These are phyloP conservation scores for Linum trigynum DNA, from an alignment of 345 rosid genomes.

Conservation along the genomic window DNA sequence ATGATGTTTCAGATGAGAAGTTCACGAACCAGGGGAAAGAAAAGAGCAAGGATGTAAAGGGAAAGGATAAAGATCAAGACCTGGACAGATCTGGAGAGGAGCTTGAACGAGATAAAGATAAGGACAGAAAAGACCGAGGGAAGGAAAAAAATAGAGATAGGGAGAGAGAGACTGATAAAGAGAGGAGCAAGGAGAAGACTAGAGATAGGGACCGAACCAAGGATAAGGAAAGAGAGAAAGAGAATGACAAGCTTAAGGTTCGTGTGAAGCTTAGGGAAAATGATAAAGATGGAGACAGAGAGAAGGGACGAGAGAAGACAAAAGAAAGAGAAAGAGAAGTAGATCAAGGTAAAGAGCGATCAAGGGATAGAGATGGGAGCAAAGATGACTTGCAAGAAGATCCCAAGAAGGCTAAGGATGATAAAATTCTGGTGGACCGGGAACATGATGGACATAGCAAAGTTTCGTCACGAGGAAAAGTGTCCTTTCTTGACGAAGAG, in stretches of 20 bases:
- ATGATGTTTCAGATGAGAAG: slow-evolving; percentile 6
- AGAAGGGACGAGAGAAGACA: slow-evolving; percentile 22
- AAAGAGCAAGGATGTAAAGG: slow-evolving; percentile 17
- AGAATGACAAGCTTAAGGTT: slow-evolving; percentile 36
- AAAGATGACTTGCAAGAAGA: slow-evolving; percentile 31
- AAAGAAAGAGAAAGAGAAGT: slow-evolving; percentile 27
- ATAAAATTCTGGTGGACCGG: slow-evolving; percentile 22
- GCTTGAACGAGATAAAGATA: slow-evolving; percentile 29
- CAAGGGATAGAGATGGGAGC: slow-evolving; percentile 32
- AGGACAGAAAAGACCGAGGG: slow-evolving; percentile 26
- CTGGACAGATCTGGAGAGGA: slow-evolving; percentile 19
- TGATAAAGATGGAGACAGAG: slow-evolving; percentile 36
- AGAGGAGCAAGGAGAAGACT: slow-evolving; percentile 30
- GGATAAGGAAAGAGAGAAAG: slow-evolving; percentile 35
- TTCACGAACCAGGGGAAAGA: slow-evolving; percentile 17
- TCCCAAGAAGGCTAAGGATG: slow-evolving; percentile 24
- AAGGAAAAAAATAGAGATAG: slow-evolving; percentile 12
- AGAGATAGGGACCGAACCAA: slow-evolving; percentile 25
- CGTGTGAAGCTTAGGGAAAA: slow-evolving; percentile 39
- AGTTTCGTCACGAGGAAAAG: slow-evolving; percentile 19
- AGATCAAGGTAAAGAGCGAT: slow-evolving; percentile 30
- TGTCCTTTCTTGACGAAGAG: slow-evolving; percentile 19
- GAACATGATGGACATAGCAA: slow-evolving; percentile 31
- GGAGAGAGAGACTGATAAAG: slow-evolving; percentile 25
- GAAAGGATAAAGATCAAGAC: slow-evolving; percentile 17